phyloP scores from a whole-genome alignment of 129 eudicot species.

The Flaveria robusta region DNA sequence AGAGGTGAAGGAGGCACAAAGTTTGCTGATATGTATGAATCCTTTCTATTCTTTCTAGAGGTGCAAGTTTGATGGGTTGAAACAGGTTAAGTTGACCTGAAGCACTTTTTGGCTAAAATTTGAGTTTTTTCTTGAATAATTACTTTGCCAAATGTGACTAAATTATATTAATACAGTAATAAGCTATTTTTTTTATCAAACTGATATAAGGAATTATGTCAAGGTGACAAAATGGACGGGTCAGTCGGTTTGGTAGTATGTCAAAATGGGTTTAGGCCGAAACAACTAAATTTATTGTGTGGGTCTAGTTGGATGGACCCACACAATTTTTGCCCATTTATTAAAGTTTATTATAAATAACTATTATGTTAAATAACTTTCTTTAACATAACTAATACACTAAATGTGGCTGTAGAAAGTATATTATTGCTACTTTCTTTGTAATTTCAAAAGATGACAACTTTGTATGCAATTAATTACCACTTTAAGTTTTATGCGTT shows the following conservation, averaged over 20 bases:
- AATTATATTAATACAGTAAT: too few relatives aligned
- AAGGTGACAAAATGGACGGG: conserved; percentile 1
- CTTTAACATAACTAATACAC: neutral
- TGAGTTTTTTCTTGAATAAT: neutral
- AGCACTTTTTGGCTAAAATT: neutral
- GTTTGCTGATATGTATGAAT: conserved; percentile 91
- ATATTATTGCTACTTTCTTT: neutral
- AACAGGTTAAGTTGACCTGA: conserved; percentile 10
- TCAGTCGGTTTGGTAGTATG: too few relatives aligned
- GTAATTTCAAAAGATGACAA: neutral
- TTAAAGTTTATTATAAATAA: neutral
- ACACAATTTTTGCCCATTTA: neutral
- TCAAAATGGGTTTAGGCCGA: neutral
- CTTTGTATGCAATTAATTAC: neutral
- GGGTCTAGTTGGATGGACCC: conserved; percentile 1
- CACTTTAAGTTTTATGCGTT: neutral
- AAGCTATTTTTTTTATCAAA: neutral
- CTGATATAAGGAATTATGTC: neutral
- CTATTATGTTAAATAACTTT: neutral
- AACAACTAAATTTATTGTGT: neutral
- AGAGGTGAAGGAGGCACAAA: conserved; percentile 74
- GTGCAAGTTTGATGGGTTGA: neutral
- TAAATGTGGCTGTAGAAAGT: neutral
- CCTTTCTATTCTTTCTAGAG: neutral
- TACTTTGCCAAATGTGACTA: neutral